Percentiles rank a stretch among this genome's conserved stretches.
Conservation (phyloP, 805 yeast genomes). For the Isabelozyma heimii region DNA sequence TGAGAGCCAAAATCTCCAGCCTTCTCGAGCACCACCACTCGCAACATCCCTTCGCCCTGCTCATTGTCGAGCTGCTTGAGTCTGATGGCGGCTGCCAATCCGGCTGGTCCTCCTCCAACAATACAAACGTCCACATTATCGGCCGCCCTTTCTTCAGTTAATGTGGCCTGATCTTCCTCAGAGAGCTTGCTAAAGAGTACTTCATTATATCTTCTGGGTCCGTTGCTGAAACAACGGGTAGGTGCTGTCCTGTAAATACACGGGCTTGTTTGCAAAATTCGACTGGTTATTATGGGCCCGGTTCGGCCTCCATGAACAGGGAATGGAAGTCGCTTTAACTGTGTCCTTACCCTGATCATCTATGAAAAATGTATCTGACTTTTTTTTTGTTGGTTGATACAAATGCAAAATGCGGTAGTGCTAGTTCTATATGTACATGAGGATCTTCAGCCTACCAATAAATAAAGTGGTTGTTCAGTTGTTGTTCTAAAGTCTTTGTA, state of each 20-base stretch:
- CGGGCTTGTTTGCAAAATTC: neutral
- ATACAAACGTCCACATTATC: slow-evolving; percentile 93
- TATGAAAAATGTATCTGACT: no score
- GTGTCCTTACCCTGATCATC: neutral
- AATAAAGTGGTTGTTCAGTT: no score
- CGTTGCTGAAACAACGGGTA: neutral
- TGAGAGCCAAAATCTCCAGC: slow-evolving; percentile 93
- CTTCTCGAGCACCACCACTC: slow-evolving; percentile 90
- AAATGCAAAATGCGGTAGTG: no score
- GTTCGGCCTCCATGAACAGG: neutral
- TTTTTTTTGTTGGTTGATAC: no score
- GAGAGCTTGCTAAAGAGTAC: slow-evolving; percentile 6
- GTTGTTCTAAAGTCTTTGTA: no score
- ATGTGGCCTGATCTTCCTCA: slow-evolving; percentile 43
- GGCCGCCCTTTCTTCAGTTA: slow-evolving; percentile 67
- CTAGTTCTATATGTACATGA: neutral
- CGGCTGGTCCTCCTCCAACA: slow-evolving; percentile 98
- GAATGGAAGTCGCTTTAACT: neutral
- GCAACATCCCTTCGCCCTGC: slow-evolving; percentile 58
- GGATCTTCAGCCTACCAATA: neutral
- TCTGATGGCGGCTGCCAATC: slow-evolving; percentile 88
- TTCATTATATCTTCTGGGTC: neutral
- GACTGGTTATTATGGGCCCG: neutral
- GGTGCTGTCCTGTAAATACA: neutral
- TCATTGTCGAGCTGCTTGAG: slow-evolving; percentile 80